Conservation (phyloP, 2,329 filamentous ascomycete species). For the Diaporthe citri region DNA sequence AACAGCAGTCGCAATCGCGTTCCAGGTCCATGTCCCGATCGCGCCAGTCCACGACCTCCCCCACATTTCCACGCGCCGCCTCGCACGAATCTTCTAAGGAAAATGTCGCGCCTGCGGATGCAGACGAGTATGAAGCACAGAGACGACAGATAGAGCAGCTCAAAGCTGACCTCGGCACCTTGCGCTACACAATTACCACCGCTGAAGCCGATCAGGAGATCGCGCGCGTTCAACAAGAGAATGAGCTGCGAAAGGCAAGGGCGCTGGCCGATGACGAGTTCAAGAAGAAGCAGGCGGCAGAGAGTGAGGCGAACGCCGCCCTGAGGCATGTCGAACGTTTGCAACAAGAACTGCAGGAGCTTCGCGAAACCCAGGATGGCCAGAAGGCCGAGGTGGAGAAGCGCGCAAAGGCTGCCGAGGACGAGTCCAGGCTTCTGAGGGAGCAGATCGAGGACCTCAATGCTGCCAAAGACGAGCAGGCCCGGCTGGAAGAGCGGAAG, state of each 20-base stretch:
- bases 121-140: constrained; percentile 70
- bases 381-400: constrained; percentile 77
- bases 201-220: constrained; percentile 90
- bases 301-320: constrained; percentile 65
- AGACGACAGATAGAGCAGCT: constrained; percentile 78
- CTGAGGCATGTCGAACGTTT: constrained; percentile 63
- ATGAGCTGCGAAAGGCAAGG: constrained; percentile 84
- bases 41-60: constrained; percentile 33
- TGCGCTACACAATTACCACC: constrained; percentile 89
- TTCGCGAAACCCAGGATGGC: constrained; percentile 62
- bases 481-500: constrained; percentile 70
- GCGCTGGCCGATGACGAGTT: constrained; percentile 89
- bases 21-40: constrained; percentile 31
- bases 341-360: constrained; percentile 63
- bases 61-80: constrained; percentile 52
- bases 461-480: constrained; percentile 75
- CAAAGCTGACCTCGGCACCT: constrained; percentile 87
- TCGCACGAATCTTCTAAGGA: constrained; percentile 71
- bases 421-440: constrained; percentile 78
- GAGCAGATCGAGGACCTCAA: constrained; percentile 85
- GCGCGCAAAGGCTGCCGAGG: constrained; percentile 77
- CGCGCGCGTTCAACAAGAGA: constrained; percentile 80
- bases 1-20: constrained; percentile 16
- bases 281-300: constrained; percentile 72
- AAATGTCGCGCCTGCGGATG: constrained; percentile 69